These are phyloP conservation scores for Vanrija pseudolonga DNA, from an alignment of 1,284 basidiomycete species.

Conservation along the genomic window DNA sequence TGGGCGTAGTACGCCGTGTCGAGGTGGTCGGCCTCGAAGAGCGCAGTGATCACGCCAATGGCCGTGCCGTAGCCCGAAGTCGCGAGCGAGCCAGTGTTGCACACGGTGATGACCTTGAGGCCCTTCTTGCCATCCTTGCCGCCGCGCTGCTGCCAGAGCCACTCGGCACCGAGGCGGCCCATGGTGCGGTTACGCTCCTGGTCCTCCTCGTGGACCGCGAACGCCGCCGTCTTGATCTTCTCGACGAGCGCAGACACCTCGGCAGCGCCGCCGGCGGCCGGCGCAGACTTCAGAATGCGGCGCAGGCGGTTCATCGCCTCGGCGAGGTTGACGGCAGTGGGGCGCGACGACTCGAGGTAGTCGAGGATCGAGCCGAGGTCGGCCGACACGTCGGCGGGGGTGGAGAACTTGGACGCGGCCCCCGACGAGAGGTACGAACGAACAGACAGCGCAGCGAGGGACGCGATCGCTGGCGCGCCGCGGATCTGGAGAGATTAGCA, in stretches of 20 bases:
- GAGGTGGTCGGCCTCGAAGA: constrained; percentile 71
- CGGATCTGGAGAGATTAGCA: constrained; percentile 58
- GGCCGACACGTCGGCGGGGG: constrained; percentile 24
- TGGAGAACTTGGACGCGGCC: constrained; percentile 16
- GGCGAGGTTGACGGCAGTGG: constrained; percentile 88
- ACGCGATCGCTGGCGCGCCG: constrained; percentile 90
- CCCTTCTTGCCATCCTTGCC: constrained; percentile 50
- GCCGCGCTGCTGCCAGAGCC: constrained; percentile 62
- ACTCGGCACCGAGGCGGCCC: constrained; percentile 75
- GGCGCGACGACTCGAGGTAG: constrained; percentile 77
- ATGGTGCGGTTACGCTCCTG: constrained; percentile 75
- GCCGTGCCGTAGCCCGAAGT: constrained; percentile 93
- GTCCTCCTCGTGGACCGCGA: constrained; percentile 72
- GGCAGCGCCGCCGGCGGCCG: constrained; percentile 45
- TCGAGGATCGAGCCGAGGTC: constrained; percentile 56
- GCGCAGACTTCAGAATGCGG: constrained; percentile 33
- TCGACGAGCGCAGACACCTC: constrained; percentile 54
- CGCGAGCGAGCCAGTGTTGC: constrained; percentile 88
- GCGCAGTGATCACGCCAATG: constrained; percentile 82
- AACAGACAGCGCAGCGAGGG: constrained; percentile 75
- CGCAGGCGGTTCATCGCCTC: constrained; percentile 71
- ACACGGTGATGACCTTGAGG: constrained; percentile 84
- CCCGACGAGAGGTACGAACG: constrained; percentile 54
- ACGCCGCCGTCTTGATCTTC: constrained; percentile 56
- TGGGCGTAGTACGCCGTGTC: constrained; percentile 83